phyloP scores from a whole-genome alignment of 306 rosid species.

The Vigna nakashimae region DNA sequence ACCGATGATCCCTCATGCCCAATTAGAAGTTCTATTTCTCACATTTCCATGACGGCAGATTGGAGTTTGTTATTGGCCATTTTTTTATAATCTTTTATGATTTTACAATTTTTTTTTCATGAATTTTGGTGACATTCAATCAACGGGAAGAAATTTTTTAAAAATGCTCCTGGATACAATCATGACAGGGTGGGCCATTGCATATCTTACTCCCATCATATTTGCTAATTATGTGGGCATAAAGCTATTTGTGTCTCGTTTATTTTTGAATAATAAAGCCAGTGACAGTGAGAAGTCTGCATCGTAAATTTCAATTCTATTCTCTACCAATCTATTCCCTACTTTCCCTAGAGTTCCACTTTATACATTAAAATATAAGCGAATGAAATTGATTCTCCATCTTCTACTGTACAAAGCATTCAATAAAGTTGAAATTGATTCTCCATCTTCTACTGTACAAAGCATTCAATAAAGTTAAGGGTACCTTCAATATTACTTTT shows the following conservation, averaged over 20 bases:
- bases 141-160: neutral
- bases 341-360: slow-evolving; percentile 38
- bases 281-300: slow-evolving; percentile 43
- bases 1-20: slow-evolving; percentile 6
- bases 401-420: slow-evolving; percentile 31
- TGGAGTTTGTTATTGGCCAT: neutral
- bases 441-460: slow-evolving; percentile 20
- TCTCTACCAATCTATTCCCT: slow-evolving; percentile 36
- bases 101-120: neutral
- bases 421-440: slow-evolving; percentile 45
- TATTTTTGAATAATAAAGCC: slow-evolving; percentile 25
- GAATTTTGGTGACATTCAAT: slow-evolving; percentile 14
- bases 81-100: slow-evolving; percentile 6
- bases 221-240: slow-evolving; percentile 39
- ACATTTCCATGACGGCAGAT: slow-evolving; percentile 21
- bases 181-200: slow-evolving; percentile 44
- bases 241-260: slow-evolving; percentile 40
- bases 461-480: slow-evolving; percentile 46
- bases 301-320: slow-evolving; percentile 37
- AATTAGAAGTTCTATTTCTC: neutral
- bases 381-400: slow-evolving; percentile 23
- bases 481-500: slow-evolving; percentile 42
- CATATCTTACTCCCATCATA: slow-evolving; percentile 39
- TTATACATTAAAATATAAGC: slow-evolving; percentile 42
- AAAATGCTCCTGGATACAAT: slow-evolving; percentile 13